Conservation (phyloP, 129 eudicot genomes). For the Ambrosia trifida region DNA sequence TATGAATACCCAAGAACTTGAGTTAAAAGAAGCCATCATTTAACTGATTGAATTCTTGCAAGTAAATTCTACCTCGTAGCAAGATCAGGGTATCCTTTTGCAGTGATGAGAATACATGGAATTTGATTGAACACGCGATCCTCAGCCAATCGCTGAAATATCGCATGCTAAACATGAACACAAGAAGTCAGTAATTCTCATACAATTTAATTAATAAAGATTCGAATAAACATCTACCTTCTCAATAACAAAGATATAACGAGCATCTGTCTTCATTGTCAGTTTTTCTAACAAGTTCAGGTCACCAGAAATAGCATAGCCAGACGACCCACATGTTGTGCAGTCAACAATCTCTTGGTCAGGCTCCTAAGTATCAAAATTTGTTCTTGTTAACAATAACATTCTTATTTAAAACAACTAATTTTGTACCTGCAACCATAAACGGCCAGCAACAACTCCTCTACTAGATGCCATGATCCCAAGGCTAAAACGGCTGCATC, state of each 20-base stretch:
- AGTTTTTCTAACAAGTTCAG: slow-evolving; percentile 68
- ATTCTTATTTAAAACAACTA: not conserved
- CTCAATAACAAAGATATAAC: slow-evolving; percentile 87
- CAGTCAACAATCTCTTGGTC: slow-evolving; percentile 82
- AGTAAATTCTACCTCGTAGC: slow-evolving; percentile 73
- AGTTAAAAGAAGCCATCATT: slow-evolving; percentile 12
- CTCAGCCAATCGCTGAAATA: slow-evolving; percentile 92
- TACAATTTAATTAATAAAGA: slow-evolving; percentile 5
- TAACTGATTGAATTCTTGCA: slow-evolving; percentile 6
- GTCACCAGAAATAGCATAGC: slow-evolving; percentile 89
- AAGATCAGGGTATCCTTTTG: slow-evolving; percentile 96
- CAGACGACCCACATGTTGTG: slow-evolving; percentile 86
- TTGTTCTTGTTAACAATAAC: slow-evolving; percentile 1
- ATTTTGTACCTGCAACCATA: slow-evolving; percentile 68
- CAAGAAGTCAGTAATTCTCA: slow-evolving; percentile 19
- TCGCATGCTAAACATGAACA: slow-evolving; percentile 70
- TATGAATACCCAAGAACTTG: slow-evolving; percentile 20
- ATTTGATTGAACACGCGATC: slow-evolving; percentile 88
- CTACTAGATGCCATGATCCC: slow-evolving; percentile 99
- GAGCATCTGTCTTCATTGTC: slow-evolving; percentile 79
- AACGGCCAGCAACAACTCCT: slow-evolving; percentile 88
- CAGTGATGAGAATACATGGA: slow-evolving; percentile 93
- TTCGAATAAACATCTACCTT: slow-evolving; percentile 51
- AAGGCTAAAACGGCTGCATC: slow-evolving; percentile 93
- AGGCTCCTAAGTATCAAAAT: slow-evolving; percentile 55